Evolutionary conservation across 2,329 filamentous ascomycete genomes (phyloP), one percentile per base, ranked within the genome.

Genomic region (Dothiorella sarmentorum): DNA sequence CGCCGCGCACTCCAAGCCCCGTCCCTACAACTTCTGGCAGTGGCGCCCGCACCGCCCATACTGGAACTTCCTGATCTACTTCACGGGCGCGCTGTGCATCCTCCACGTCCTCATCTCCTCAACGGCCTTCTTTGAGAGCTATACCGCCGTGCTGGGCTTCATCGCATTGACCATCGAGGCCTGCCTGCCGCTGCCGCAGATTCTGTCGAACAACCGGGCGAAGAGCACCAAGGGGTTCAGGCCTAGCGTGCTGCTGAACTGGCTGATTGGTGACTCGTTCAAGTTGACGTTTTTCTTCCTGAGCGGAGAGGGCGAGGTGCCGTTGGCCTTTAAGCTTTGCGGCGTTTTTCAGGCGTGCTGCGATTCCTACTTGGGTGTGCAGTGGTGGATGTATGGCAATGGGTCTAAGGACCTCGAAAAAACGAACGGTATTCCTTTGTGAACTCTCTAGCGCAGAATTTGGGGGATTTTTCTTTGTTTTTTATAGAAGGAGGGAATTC

Each of bases 1-100:
- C 70, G 82, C 80, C 20, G 68, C 76, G 7, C 70, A 78, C 37
- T 70, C 63, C 67, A 68, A 73, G 58, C 78, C 77, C 61, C 78
- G 89, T 22, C 89, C 89, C 0, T 92, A 86, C 69, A 82, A 85
- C 67, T 93, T 93, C 71, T 93, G 90, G 90, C 88, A 90, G 72
- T 93, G 90, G 90, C 81, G 85, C 59, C 84, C 83, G 18, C 80
- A 85, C 5, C 85, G 85, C 66, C 88, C 88, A 76, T 92, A 93
- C 76, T 95, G 90, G 90, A 80, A 86, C 59, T 91, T 91, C 68
- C 69, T 94, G 26, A 74, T 84, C 40, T 90, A 88, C 75, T 81
- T 91, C 62, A 82, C 85, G 62, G 77, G 80, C 61, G 74, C 73
- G 17, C 79, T 93, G 47, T 73, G 85, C 24, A 77, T 81, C 4